Conservation (phyloP, 2,329 filamentous ascomycete species). For the Botrytis fabae region DNA sequence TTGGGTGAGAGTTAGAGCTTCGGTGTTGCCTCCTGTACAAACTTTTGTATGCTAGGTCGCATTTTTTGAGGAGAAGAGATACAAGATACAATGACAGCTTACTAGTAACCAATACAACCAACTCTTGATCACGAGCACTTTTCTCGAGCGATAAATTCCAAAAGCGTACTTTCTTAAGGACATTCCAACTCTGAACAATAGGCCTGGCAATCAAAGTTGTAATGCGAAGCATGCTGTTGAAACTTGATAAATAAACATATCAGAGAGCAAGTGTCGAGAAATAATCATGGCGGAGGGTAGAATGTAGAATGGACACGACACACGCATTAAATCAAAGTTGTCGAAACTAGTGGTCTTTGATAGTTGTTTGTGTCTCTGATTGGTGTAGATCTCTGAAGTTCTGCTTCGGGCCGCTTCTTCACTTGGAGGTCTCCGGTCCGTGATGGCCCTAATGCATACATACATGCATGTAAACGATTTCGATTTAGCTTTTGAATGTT, state of each 20-base stretch:
- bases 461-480: not conserved
- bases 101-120: not conserved
- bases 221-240: slow-evolving; percentile 2
- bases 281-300: not conserved
- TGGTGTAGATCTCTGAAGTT: not conserved
- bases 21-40: too few species aligned
- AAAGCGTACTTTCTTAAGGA: not conserved
- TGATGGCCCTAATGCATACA: not conserved
- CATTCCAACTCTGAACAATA: not conserved
- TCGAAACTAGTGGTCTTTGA: slow-evolving; percentile 1
- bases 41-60: not conserved
- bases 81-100: not conserved
- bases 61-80: not conserved
- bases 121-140: not conserved
- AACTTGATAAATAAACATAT: not conserved
- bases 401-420: not conserved
- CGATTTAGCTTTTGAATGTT: not conserved
- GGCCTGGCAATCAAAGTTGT: not conserved
- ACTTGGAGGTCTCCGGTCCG: not conserved
- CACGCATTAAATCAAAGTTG: not conserved
- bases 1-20: not conserved
- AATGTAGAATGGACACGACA: not conserved
- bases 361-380: not conserved
- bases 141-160: not conserved
- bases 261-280: not conserved